Conservation (phyloP, 2,329 filamentous ascomycete genomes). For the Aciculosporium take region DNA sequence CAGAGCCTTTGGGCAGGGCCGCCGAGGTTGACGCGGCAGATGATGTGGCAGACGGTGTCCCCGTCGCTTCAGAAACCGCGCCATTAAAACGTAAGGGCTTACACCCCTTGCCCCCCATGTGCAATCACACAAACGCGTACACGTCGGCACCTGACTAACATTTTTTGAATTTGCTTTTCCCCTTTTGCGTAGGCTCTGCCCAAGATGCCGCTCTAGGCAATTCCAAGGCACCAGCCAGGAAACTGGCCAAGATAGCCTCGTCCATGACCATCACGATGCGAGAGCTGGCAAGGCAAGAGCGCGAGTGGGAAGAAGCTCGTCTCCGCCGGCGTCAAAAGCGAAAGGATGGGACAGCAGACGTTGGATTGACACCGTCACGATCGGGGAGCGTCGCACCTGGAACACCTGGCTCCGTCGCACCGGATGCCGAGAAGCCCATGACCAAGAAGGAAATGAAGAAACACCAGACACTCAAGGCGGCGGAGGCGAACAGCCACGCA, state of each 20-base stretch:
- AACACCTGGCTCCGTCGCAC: constrained; percentile 47
- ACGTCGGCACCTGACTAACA: no score
- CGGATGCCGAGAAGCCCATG: constrained; percentile 52
- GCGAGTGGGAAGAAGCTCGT: constrained; percentile 57
- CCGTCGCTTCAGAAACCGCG: constrained; percentile 29
- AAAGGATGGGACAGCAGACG: constrained; percentile 39
- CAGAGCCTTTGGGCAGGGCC: constrained; percentile 18
- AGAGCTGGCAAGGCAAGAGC: constrained; percentile 49
- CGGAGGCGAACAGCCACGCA: constrained; percentile 64
- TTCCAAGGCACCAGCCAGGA: constrained; percentile 28
- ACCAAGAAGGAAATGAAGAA: constrained; percentile 79
- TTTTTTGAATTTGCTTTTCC: neutral
- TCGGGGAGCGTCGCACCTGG: constrained; percentile 43
- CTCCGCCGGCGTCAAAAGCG: constrained; percentile 53
- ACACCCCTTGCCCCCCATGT: no score
- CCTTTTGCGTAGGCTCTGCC: constrained; percentile 21
- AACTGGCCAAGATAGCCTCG: constrained; percentile 34
- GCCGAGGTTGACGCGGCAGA: constrained; percentile 6
- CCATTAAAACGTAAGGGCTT: constrained; percentile 43
- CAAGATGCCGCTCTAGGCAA: constrained; percentile 20
- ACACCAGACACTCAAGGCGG: constrained; percentile 60
- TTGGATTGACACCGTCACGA: constrained; percentile 33
- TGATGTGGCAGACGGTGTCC: constrained; percentile 31
- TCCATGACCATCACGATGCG: constrained; percentile 42
- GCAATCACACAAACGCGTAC: no score